Evolutionary conservation across 305 asterid species (phyloP), one percentile per base, ranked within the genome.

Genomic region (Fraxinus albicans): DNA sequence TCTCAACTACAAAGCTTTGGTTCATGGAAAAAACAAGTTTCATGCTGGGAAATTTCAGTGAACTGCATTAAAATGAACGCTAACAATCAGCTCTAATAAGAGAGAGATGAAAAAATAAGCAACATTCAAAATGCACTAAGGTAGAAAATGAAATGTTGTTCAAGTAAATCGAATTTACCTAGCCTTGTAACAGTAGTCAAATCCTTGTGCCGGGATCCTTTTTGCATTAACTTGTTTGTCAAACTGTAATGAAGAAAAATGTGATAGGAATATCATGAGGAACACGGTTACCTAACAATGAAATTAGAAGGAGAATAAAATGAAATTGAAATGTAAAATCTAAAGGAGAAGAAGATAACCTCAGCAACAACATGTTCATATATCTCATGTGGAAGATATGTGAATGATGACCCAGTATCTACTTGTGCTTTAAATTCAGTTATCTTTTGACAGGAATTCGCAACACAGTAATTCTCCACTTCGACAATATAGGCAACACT

Each of bases 371-470:
- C 89, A 79, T 85, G 84, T 65, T 88, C 81, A 76, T 91, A 94
- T 82, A 65, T 89, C 47, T 86, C 90, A 12, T 73, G 77, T 3
- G 96, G 97, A 81, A 94, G 87, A 81, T 80, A 91, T 21, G 97
- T 91, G 90, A 94, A 94, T 1, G 98, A 91, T 27, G 97, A 89
- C 12, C 98, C 98, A 25, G 97, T 91, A 84, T 94, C 98, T 33
- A 94, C 92, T 85, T 85, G 92, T 72, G 91, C 92, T 80, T 83
- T 83, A 86, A 87, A 85, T 55, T 92, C 96, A 78, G 92, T 86
- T 85, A 86, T 85, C 85, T 87, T 88, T 21, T 88, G 82, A 82
- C 96, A 91, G 70, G 86, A 86, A 86, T 80, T 84, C 69, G 89
- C 95, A 72, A 94, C 86, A 86, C 95, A 93, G 84, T 73, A 91